phyloP scores from a whole-genome alignment of 1,139 yeast species.

The Suhomyces choctaworum region DNA sequence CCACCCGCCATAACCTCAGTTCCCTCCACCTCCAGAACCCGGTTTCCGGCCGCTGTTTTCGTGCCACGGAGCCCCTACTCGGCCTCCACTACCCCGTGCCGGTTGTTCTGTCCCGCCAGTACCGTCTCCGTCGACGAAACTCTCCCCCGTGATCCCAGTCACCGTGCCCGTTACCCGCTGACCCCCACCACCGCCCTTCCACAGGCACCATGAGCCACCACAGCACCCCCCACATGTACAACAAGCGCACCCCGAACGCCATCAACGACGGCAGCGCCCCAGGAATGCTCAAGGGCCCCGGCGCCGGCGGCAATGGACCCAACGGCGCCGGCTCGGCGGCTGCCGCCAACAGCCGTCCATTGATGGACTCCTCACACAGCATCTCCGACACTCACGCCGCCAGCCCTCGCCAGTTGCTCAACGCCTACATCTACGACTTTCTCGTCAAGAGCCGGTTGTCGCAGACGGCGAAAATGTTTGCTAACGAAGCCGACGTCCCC shows the following conservation, averaged over 20 bases:
- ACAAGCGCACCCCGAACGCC: constrained; percentile 31
- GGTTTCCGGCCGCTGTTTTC: too few relatives aligned
- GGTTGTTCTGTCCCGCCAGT: too few relatives aligned
- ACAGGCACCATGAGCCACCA: constrained; percentile 26
- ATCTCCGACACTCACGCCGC: constrained; percentile 53
- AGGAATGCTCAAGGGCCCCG: constrained; percentile 6
- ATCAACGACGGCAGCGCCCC: constrained; percentile 13
- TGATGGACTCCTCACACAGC: constrained; percentile 26
- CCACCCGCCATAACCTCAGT: too few relatives aligned
- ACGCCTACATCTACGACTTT: constrained; percentile 87
- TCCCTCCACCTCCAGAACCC: too few relatives aligned
- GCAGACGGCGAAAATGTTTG: constrained; percentile 71
- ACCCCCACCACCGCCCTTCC: background rate
- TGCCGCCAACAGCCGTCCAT: constrained; percentile 14
- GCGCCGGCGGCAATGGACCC: constrained; percentile 10
- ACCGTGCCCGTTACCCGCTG: background rate
- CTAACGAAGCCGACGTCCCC: constrained; percentile 67
- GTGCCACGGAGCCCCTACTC: too few relatives aligned
- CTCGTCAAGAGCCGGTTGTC: constrained; percentile 70
- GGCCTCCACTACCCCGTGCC: too few relatives aligned
- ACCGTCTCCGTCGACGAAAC: background rate
- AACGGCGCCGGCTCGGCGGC: constrained; percentile 12
- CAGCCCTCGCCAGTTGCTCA: constrained; percentile 65
- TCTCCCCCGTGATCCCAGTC: background rate
- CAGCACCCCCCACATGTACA: constrained; percentile 37